A percentile compares a stretch with the other conserved stretches of the same genome.
Conservation (phyloP, 2,329 filamentous ascomycete species). For the Knufia fluminis region DNA sequence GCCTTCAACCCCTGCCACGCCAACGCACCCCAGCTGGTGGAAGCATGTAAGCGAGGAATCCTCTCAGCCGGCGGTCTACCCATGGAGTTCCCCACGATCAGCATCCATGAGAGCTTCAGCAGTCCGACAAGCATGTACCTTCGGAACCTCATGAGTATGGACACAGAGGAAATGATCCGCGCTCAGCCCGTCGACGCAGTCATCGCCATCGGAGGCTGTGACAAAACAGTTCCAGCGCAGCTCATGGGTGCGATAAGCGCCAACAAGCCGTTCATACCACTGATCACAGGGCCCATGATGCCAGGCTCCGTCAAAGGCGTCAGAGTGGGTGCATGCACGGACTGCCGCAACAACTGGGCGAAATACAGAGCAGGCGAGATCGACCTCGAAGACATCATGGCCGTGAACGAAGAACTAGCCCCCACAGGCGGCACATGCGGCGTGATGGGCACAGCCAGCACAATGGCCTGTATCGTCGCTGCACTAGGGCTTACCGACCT, state of each 20-base stretch:
- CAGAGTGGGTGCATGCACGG: slow-evolving; percentile 63
- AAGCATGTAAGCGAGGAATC: slow-evolving; percentile 59
- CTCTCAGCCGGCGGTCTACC: slow-evolving; percentile 59
- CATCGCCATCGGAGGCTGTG: slow-evolving; percentile 61
- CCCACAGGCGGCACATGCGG: slow-evolving; percentile 56
- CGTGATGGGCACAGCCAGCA: slow-evolving; percentile 51
- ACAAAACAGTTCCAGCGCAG: slow-evolving; percentile 66
- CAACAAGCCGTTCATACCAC: slow-evolving; percentile 60
- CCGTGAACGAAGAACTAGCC: slow-evolving; percentile 62
- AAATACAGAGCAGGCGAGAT: slow-evolving; percentile 55
- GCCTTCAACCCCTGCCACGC: slow-evolving; percentile 67
- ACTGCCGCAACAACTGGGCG: slow-evolving; percentile 67
- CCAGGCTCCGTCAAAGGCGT: slow-evolving; percentile 53
- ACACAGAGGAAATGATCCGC: slow-evolving; percentile 68
- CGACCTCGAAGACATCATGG: slow-evolving; percentile 62
- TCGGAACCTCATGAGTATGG: slow-evolving; percentile 68
- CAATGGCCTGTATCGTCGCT: slow-evolving; percentile 47
- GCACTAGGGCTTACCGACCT: slow-evolving; percentile 46
- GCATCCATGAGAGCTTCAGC: slow-evolving; percentile 59
- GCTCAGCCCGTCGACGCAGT: slow-evolving; percentile 63
- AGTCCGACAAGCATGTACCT: slow-evolving; percentile 66
- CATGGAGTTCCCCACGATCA: slow-evolving; percentile 66
- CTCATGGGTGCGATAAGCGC: slow-evolving; percentile 68
- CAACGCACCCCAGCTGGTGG: slow-evolving; percentile 61
- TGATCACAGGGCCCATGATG: slow-evolving; percentile 68